Conservation (phyloP, 176 grass and related monocot species). For the Zoysia japonica region DNA sequence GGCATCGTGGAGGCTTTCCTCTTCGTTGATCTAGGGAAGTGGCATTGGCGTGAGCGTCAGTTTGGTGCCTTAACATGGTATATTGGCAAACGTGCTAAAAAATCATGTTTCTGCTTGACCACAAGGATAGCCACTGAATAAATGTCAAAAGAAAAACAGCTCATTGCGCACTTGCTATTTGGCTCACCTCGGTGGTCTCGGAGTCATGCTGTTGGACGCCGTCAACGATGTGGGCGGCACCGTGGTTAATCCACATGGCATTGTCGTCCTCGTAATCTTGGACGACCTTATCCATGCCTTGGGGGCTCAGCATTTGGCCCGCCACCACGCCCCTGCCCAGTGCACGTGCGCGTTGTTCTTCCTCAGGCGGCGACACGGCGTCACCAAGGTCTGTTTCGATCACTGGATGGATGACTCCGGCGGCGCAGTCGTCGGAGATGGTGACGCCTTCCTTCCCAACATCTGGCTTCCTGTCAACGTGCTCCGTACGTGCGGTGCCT, state of each 20-base stretch:
- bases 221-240: background rate
- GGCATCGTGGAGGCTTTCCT: background rate
- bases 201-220: background rate
- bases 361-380: background rate
- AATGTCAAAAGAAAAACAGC: background rate
- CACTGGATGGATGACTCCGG: too few relatives aligned
- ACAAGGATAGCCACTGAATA: background rate
- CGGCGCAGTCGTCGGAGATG: background rate
- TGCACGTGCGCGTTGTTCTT: background rate
- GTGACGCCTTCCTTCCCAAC: background rate
- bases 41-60: background rate
- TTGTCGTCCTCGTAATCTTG: background rate
- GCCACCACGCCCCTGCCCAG: too few relatives aligned
- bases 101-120: background rate
- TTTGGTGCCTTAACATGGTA: background rate
- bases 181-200: background rate
- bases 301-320: background rate
- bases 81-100: background rate
- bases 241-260: background rate
- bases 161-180: background rate
- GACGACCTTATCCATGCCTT: background rate
- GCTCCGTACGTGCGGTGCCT: background rate
- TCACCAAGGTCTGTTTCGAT: background rate
- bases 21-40: background rate
- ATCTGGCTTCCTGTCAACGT: background rate